Evolutionary conservation across 768 basidiomycete genomes (phyloP), one percentile per base, ranked within the genome.

Genomic region (Gloeopeniophorella convolvens): DNA sequence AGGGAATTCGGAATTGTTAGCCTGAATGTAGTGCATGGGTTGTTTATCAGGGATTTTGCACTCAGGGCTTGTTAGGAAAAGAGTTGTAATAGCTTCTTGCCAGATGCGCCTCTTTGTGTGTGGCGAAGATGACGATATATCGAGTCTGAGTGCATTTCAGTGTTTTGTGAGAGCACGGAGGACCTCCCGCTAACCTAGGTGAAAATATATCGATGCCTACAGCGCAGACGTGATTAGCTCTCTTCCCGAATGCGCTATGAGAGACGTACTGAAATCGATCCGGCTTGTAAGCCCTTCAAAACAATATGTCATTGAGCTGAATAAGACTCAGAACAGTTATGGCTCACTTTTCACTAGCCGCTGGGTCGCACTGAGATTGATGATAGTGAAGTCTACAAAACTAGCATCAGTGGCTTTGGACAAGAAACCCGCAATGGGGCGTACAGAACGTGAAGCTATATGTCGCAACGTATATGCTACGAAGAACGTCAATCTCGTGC

Each of bases 151-250:
- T n/a, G n/a, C n/a, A n/a, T n/a, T n/a, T n/a, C n/a, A n/a, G n/a
- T n/a, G n/a, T n/a, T n/a, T n/a, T n/a, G n/a, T n/a, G n/a, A n/a
- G n/a, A n/a, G n/a, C n/a, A n/a, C n/a, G n/a, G n/a, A n/a, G n/a
- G n/a, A n/a, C n/a, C n/a, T n/a, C n/a, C n/a, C n/a, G n/a, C 40
- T 64, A 58, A 80, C 84, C 77, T 72, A 18, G 88, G 88, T 13
- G 85, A 88, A 63, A 89, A 89, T 42, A 89, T 76, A 62, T 90
- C 88, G 54, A 89, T 76, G 63, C 84, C 84, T 87, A 28, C 15
- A 34, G 42, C 34, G 23, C 44, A 18, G 37, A 37, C 43, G 30
- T 39, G 32, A 20, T 45, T 33, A 28, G 27, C n/a, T n/a, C n/a
- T n/a, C n/a, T n/a, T n/a, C n/a, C n/a, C n/a, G n/a, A n/a, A n/a